Conservation (phyloP, 129 eudicot genomes). For the Saussurea involucrata region DNA sequence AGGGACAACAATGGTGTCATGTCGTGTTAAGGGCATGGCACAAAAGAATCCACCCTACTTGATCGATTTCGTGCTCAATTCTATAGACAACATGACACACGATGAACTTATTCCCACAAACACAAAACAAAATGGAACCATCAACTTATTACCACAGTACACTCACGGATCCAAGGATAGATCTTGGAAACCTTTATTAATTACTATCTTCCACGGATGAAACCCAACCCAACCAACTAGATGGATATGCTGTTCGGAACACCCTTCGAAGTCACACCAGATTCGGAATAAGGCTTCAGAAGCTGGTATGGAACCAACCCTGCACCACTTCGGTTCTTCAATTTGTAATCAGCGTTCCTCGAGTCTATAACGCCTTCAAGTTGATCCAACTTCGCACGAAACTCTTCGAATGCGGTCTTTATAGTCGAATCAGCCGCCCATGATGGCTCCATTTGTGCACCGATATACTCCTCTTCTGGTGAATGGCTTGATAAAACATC, state of each 20-base stretch:
- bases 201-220: not conserved
- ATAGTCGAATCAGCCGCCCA: conserved; percentile 42
- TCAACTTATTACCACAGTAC: conserved; percentile 15
- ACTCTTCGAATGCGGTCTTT: conserved; percentile 49
- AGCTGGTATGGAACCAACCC: conserved; percentile 64
- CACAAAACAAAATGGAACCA: not conserved
- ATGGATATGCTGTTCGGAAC: conserved; percentile 75
- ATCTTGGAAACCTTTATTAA: not conserved
- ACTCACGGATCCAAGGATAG: not conserved
- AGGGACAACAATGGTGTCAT: not conserved
- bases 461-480: conserved; percentile 74
- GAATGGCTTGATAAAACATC: conserved; percentile 66
- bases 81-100: not conserved
- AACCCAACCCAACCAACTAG: conserved; percentile 21
- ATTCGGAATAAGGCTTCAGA: conserved; percentile 56
- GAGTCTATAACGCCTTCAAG: conserved; percentile 52
- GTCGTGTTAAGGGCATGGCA: not conserved
- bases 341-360: conserved; percentile 31
- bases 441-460: conserved; percentile 38
- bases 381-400: conserved; percentile 40
- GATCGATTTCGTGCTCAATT: not conserved
- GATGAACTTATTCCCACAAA: not conserved
- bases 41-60: not conserved
- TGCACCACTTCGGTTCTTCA: conserved; percentile 59
- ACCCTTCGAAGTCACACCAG: conserved; percentile 65